Conservation (phyloP, 306 rosid species). For the Vigna nakashimae region DNA sequence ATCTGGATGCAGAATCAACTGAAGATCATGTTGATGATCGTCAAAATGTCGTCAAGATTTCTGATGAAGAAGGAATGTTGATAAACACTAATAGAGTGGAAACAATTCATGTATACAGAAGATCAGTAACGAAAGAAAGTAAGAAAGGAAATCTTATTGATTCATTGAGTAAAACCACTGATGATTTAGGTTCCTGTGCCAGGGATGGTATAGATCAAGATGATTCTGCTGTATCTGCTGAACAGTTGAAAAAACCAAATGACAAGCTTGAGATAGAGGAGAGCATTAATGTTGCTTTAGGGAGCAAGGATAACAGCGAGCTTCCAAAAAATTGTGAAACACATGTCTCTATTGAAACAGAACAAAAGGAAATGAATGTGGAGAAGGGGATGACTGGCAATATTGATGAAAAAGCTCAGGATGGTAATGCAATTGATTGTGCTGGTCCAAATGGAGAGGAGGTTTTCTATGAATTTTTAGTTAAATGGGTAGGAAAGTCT, state of each 20-base stretch:
- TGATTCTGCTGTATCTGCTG: conserved; percentile 58
- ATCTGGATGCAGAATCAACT: conserved; percentile 56
- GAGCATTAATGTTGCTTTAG: conserved; percentile 49
- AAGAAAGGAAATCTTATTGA: conserved; percentile 64
- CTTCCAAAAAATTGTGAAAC: conserved; percentile 57
- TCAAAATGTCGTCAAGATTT: conserved; percentile 55
- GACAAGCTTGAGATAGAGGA: conserved; percentile 55
- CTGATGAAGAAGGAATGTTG: conserved; percentile 60
- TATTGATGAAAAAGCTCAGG: conserved; percentile 61
- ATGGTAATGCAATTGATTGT: conserved; percentile 59
- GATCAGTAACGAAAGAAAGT: conserved; percentile 73
- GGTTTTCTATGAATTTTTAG: conserved; percentile 70
- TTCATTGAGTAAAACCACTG: conserved; percentile 44
- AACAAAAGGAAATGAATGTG: conserved; percentile 54
- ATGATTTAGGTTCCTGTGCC: conserved; percentile 54
- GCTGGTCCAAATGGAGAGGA: conserved; percentile 56
- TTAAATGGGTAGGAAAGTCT: conserved; percentile 97
- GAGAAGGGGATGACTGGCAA: conserved; percentile 53
- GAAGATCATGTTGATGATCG: conserved; percentile 55
- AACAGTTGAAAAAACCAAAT: conserved; percentile 55
- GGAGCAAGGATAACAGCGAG: conserved; percentile 52
- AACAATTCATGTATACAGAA: conserved; percentile 70
- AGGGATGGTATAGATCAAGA: conserved; percentile 54
- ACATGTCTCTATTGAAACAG: conserved; percentile 54
- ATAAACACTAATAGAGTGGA: conserved; percentile 61